Evolutionary conservation across 2,329 filamentous ascomycete genomes (phyloP).

Genomic region (Colletotrichum noveboracense): DNA sequence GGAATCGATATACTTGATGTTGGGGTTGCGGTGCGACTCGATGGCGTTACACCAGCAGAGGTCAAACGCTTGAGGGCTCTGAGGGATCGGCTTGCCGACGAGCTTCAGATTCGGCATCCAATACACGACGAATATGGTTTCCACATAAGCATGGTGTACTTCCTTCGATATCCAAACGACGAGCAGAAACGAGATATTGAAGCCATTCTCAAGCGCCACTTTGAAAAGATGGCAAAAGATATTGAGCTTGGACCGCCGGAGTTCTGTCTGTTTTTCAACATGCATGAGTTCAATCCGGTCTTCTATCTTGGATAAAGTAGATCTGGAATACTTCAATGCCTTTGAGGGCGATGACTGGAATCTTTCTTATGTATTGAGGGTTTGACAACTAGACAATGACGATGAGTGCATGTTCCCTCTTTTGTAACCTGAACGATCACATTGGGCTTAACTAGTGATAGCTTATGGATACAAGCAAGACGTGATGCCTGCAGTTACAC

Average conservation of each 20-base stretch:
- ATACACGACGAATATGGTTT: background rate
- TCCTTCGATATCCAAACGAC: background rate
- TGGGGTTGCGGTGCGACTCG: background rate
- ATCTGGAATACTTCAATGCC: background rate
- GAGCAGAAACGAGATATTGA: background rate
- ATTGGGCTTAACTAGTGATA: fast-evolving
- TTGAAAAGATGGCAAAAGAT: background rate
- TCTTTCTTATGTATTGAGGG: too few relatives aligned
- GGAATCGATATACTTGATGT: background rate
- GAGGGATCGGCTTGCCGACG: background rate
- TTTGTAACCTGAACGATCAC: background rate
- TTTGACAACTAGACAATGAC: background rate
- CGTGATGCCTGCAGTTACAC: background rate
- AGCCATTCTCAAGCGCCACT: background rate
- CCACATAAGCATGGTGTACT: background rate
- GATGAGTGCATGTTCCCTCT: background rate
- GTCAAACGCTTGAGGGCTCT: background rate
- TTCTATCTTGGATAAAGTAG: background rate
- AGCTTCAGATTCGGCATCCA: background rate
- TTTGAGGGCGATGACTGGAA: too few relatives aligned
- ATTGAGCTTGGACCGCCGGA: background rate
- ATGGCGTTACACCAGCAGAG: background rate
- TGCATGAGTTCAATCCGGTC: background rate
- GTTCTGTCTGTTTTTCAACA: background rate
- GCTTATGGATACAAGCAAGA: background rate